Conservation (phyloP, 2,329 filamentous ascomycete genomes). For the Aspergillus tamarii region DNA sequence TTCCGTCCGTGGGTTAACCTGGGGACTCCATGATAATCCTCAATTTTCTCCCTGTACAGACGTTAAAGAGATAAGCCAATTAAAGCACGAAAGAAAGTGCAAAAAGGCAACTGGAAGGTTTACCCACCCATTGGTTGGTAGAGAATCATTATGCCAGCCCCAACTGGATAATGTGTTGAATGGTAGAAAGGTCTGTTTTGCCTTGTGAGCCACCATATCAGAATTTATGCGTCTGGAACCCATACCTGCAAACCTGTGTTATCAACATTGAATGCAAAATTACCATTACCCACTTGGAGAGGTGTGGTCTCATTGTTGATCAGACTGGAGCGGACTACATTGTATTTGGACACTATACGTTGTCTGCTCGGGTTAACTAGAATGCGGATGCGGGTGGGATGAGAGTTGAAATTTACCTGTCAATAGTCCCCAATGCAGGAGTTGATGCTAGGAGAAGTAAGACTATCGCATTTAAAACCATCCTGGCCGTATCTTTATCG, state of each 20-base stretch:
- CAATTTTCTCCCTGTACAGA: constrained; percentile 3
- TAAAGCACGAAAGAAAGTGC: neutral
- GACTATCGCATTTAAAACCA: neutral
- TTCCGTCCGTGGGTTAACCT: constrained; percentile 18
- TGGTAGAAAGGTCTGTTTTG: constrained; percentile 14
- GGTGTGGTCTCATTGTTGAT: constrained; percentile 20
- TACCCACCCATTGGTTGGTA: constrained; percentile 15
- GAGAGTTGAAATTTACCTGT: neutral
- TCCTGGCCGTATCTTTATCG: neutral
- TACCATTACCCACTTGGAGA: constrained; percentile 21
- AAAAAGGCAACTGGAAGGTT: neutral
- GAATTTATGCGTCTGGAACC: no score
- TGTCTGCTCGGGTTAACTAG: neutral
- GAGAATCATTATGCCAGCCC: constrained; percentile 23
- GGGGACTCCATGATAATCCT: constrained; percentile 13
- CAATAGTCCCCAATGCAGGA: constrained; percentile 2
- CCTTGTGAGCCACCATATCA: neutral
- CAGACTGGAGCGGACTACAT: constrained; percentile 13
- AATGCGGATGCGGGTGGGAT: neutral
- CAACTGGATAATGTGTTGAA: constrained; percentile 22
- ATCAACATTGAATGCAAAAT: constrained; percentile 22
- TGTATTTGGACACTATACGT: constrained; percentile 16
- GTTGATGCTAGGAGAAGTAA: neutral
- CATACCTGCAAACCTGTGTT: constrained; percentile 21
- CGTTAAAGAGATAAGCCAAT: neutral